Evolutionary conservation across 1,139 yeast species (phyloP).

Genomic region (Sugiyamaella sp.): DNA sequence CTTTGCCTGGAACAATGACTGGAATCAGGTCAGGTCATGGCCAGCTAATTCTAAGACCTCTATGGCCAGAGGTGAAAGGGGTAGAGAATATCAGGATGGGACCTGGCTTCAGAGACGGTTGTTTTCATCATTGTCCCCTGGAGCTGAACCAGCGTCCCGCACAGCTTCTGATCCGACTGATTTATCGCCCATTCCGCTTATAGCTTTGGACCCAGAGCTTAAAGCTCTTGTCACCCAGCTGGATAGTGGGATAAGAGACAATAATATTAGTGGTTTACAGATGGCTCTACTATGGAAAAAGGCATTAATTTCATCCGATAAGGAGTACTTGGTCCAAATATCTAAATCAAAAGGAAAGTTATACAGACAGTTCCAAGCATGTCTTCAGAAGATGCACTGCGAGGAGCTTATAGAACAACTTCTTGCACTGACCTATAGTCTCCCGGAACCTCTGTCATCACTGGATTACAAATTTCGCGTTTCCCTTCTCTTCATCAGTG

Average conservation of each 20-base stretch:
- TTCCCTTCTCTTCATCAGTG: constrained; percentile 8
- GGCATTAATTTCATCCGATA: constrained; percentile 8
- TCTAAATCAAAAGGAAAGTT: constrained; percentile 6
- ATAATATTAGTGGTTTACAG: not conserved
- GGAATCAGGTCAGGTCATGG: not conserved
- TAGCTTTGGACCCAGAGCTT: not conserved
- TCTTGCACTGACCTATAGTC: constrained; percentile 9
- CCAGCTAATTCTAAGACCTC: not conserved
- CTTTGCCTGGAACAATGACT: not conserved
- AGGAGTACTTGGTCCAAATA: not conserved
- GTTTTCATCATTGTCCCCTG: constrained; percentile 14
- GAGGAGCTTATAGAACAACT: constrained; percentile 13
- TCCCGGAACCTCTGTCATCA: constrained; percentile 6
- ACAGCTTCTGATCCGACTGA: not conserved
- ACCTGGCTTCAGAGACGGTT: constrained; percentile 1
- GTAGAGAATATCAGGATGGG: not conserved
- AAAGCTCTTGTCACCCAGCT: not conserved
- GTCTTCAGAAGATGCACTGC: not conserved
- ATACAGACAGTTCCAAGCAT: constrained; percentile 8
- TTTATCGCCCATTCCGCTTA: not conserved
- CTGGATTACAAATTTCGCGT: constrained; percentile 17
- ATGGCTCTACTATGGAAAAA: constrained; percentile 12
- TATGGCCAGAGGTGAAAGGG: not conserved
- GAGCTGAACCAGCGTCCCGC: not conserved
- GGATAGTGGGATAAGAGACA: not conserved